Conservation (phyloP, 257 asterid species). For the Thymus mandschuricus region DNA sequence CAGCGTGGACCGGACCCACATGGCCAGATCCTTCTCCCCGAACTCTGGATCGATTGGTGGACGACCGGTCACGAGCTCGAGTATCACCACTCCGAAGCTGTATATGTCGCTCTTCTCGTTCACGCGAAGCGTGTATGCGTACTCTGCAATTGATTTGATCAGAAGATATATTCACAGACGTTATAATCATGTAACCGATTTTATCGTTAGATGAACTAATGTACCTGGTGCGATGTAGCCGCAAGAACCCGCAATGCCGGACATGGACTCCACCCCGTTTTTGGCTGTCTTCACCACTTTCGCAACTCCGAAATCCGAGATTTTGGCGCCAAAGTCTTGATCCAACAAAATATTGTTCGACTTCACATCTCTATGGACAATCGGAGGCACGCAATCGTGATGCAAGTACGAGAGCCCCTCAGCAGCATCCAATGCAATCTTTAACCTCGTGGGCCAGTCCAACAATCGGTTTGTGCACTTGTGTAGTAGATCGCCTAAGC, state of each 20-base stretch:
- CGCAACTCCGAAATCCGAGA: slow-evolving; percentile 90
- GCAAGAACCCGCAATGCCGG: slow-evolving; percentile 78
- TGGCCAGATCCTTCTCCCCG: slow-evolving; percentile 56
- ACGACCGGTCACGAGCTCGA: slow-evolving; percentile 75
- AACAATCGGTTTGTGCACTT: slow-evolving; percentile 43
- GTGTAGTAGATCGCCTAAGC: slow-evolving; percentile 81
- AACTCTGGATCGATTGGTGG: slow-evolving; percentile 48
- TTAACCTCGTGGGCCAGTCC: slow-evolving; percentile 72
- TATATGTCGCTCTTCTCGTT: slow-evolving; percentile 80
- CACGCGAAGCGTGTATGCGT: slow-evolving; percentile 76
- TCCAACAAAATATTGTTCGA: slow-evolving; percentile 74
- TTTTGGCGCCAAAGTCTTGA: slow-evolving; percentile 64
- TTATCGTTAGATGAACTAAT: background rate
- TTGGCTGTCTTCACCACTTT: slow-evolving; percentile 44
- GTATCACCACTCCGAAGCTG: slow-evolving; percentile 74
- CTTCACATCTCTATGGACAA: slow-evolving; percentile 88
- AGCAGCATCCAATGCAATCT: slow-evolving; percentile 74
- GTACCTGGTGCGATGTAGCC: slow-evolving; percentile 95
- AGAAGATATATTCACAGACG: too few species aligned
- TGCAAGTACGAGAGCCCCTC: slow-evolving; percentile 90
- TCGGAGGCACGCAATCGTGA: slow-evolving; percentile 82
- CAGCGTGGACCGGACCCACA: slow-evolving; percentile 53
- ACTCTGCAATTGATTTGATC: slow-evolving; percentile 44
- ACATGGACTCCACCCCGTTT: slow-evolving; percentile 60
- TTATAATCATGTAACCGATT: too few species aligned